Evolutionary conservation across 345 rosid species (phyloP), one percentile per base, ranked within the genome.

Genomic region (Pelargonium nanum): DNA sequence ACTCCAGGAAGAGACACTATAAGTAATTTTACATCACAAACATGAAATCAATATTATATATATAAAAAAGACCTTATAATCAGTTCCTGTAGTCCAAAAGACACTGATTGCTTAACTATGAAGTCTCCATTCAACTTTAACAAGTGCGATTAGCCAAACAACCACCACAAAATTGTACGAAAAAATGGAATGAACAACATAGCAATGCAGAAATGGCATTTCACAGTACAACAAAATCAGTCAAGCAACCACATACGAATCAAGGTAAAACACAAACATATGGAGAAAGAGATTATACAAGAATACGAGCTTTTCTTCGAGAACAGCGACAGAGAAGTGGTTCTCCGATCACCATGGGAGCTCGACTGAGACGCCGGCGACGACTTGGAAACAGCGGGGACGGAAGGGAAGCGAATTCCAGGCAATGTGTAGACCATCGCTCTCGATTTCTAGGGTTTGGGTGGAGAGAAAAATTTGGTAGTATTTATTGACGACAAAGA

Each of bases 351-450:
- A 51, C 79, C 87, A 66, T 58, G 68, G 78, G 79, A 82, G 69
- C 65, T 71, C 0, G 80, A 76, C 13, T 64, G 71, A 75, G 80
- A 40, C 5, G 77, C 69, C 63, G 55, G 72, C 68, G 80, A 50
- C 5, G 78, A 71, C 63, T 57, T 74, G 68, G 63, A 66, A 2
- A 65, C 59, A 8, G 83, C 69, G 12, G 87, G 80, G 45, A 69
- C 74, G 26, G 59, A 72, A 6, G 84, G 76, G 52, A 84, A 73
- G 21, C 83, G 84, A 40, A 75, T 72, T 55, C 91, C 88, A 17
- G 93, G 68, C 6, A 81, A 26, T 1, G 95, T 61, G 62, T 76
- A 78, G 62, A 73, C 88, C 98, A 89, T 89, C 72, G 58, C 48
- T 53, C 24, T 26, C 17, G 15, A 17, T 1, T 34, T 25, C 56